These are phyloP conservation scores for Canavalia gladiata DNA, from an alignment of 306 rosid species.

Conservation along the genomic window DNA sequence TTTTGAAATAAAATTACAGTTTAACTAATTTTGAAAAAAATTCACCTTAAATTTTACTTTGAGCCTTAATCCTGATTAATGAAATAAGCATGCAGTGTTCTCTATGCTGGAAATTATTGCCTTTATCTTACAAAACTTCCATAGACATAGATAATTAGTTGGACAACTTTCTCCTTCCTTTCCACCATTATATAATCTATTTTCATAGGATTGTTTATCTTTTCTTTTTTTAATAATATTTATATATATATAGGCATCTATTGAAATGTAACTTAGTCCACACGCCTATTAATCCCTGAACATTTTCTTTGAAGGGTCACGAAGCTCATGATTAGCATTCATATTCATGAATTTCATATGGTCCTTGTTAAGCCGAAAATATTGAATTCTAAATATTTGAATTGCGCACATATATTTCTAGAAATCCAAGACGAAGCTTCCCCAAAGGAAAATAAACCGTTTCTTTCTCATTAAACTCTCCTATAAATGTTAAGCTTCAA, in stretches of 20 bases:
- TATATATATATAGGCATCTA: background rate
- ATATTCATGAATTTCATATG: background rate
- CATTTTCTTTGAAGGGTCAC: constrained; percentile 16
- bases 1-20: too few relatives aligned
- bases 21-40: too few relatives aligned
- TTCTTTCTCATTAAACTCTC: background rate
- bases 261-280: constrained; percentile 32
- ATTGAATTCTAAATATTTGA: constrained; percentile 48
- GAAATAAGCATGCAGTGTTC: too few relatives aligned
- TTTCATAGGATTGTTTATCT: too few relatives aligned
- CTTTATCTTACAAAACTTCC: too few relatives aligned
- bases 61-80: too few relatives aligned
- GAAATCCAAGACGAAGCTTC: constrained; percentile 34
- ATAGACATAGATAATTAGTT: too few relatives aligned
- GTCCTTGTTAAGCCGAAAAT: constrained; percentile 41
- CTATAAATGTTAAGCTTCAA: background rate
- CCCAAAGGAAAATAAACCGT: background rate
- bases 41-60: too few relatives aligned
- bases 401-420: background rate
- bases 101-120: too few relatives aligned
- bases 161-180: too few relatives aligned
- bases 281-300: background rate
- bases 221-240: too few relatives aligned
- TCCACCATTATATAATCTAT: too few relatives aligned
- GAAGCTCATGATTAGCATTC: constrained; percentile 28